Percentiles rank a stretch among this genome's conserved stretches.
Evolutionary conservation across 1,284 basidiomycete species (phyloP).

Genomic region (Ustilago crameri): DNA sequence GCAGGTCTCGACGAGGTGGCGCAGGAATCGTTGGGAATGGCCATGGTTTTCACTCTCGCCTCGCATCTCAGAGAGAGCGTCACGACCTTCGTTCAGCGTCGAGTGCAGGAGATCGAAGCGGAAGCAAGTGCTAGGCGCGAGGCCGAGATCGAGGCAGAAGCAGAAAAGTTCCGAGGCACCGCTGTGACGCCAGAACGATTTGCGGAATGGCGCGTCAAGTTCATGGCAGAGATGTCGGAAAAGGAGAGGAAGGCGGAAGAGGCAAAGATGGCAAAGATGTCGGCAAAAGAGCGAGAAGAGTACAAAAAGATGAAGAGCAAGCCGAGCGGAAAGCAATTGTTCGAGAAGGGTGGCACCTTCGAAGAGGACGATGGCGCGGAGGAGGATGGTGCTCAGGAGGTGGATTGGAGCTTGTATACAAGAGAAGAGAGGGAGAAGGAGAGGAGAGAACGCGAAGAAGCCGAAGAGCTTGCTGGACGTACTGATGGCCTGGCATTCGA

Average conservation of each 20-base stretch:
- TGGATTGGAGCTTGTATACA: constrained; percentile 62
- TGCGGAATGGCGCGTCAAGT: constrained; percentile 81
- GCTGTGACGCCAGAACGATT: constrained; percentile 86
- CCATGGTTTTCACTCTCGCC: constrained; percentile 95
- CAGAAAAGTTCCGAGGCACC: constrained; percentile 87
- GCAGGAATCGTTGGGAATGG: constrained; percentile 91
- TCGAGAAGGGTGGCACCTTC: constrained; percentile 50
- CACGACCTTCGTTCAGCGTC: constrained; percentile 72
- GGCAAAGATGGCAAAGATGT: constrained; percentile 78
- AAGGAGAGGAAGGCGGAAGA: constrained; percentile 80
- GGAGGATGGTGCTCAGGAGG: constrained; percentile 54
- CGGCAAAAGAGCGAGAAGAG: constrained; percentile 89
- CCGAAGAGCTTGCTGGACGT: constrained; percentile 25
- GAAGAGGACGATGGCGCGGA: constrained; percentile 53
- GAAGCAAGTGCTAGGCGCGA: constrained; percentile 75
- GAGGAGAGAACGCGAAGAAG: constrained; percentile 55
- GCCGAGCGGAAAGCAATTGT: constrained; percentile 73
- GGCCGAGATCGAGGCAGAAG: constrained; percentile 83
- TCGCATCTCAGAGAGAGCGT: constrained; percentile 85
- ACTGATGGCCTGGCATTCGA: constrained; percentile 45
- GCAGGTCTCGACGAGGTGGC: constrained; percentile 76
- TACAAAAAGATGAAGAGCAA: constrained; percentile 77
- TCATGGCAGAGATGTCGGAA: constrained; percentile 70
- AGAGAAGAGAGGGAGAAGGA: constrained; percentile 59
- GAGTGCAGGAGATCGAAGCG: constrained; percentile 73